Percentiles rank a stretch among this genome's conserved stretches.
Evolutionary conservation across 768 basidiomycete genomes (phyloP).

Genomic region (Leucocoprinus birnbaumii): DNA sequence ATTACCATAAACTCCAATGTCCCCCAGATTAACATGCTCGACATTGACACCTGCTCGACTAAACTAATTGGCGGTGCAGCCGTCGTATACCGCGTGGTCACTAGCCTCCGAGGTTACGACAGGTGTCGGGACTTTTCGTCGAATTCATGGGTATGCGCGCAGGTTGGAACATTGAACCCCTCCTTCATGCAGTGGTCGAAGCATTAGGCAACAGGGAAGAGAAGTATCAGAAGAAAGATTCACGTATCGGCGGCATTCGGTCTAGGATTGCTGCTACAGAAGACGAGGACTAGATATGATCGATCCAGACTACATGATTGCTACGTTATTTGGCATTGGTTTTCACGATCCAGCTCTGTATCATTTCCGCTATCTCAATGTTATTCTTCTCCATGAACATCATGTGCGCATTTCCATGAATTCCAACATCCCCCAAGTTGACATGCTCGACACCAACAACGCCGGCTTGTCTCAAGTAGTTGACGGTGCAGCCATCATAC

Average conservation of each 20-base stretch:
- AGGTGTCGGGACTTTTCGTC: no score
- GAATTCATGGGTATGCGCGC: no score
- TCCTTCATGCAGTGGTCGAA: slow-evolving; percentile 13
- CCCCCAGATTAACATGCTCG: no score
- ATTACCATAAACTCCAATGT: no score
- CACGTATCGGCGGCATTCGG: slow-evolving; percentile 4
- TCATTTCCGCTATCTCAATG: slow-evolving; percentile 35
- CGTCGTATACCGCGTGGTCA: no score
- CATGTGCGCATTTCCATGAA: slow-evolving; percentile 54
- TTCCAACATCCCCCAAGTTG: slow-evolving; percentile 37
- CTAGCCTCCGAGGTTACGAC: no score
- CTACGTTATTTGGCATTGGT: neutral
- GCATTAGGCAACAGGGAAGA: neutral
- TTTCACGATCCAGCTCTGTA: slow-evolving; percentile 32
- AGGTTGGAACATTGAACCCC: slow-evolving; percentile 50
- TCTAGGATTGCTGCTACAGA: neutral
- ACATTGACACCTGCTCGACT: no score
- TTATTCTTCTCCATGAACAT: slow-evolving; percentile 55
- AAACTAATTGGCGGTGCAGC: no score
- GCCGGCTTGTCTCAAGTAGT: slow-evolving; percentile 41
- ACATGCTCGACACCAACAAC: slow-evolving; percentile 41
- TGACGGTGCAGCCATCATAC: slow-evolving; percentile 43
- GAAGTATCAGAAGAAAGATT: neutral
- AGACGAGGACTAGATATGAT: slow-evolving; percentile 3
- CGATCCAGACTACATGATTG: neutral